Percentiles rank a stretch among this genome's conserved stretches.
phyloP scores from a whole-genome alignment of 2,329 filamentous ascomycete genomes.

The Curvularia hawaiiensis region DNA sequence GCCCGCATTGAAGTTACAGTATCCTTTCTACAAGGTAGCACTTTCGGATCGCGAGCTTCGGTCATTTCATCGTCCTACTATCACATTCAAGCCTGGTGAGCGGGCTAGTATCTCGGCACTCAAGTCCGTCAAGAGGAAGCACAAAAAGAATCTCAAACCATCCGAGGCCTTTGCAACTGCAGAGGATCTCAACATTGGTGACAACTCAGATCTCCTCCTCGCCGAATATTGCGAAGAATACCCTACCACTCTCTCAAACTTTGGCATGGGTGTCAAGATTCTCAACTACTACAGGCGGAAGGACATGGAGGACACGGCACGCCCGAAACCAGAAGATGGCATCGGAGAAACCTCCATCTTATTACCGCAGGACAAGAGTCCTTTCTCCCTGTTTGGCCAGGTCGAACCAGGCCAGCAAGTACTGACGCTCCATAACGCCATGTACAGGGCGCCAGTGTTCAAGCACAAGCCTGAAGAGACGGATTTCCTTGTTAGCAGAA shows the following conservation, averaged over 20 bases:
- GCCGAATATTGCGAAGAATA: conserved; percentile 97
- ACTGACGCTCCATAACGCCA: conserved; percentile 89
- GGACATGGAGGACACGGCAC: conserved; percentile 72
- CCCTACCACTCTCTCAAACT: conserved; percentile 89
- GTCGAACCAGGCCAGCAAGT: conserved; percentile 91
- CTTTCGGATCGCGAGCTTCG: conserved; percentile 73
- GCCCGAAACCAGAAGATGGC: conserved; percentile 71
- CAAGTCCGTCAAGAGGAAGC: conserved; percentile 73
- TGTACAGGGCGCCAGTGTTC: conserved; percentile 95
- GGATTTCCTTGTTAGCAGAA: conserved; percentile 88
- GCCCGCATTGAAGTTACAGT: conserved; percentile 88
- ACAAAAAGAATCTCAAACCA: conserved; percentile 77
- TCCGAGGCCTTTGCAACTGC: conserved; percentile 80
- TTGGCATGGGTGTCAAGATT: conserved; percentile 94
- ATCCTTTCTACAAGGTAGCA: conserved; percentile 94
- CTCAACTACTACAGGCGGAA: conserved; percentile 97
- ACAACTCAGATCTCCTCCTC: conserved; percentile 86
- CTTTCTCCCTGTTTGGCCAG: conserved; percentile 92
- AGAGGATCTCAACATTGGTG: conserved; percentile 81
- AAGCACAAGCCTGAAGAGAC: conserved; percentile 76
- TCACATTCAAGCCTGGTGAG: conserved; percentile 73
- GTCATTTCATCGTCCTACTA: conserved; percentile 82
- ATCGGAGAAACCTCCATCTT: conserved; percentile 89
- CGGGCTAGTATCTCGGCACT: conserved; percentile 75
- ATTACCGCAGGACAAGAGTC: conserved; percentile 91